Evolutionary conservation across 208 protist species (phyloP), one percentile per base, ranked within the genome.

Genomic region (Trypanosoma platydactyli): DNA sequence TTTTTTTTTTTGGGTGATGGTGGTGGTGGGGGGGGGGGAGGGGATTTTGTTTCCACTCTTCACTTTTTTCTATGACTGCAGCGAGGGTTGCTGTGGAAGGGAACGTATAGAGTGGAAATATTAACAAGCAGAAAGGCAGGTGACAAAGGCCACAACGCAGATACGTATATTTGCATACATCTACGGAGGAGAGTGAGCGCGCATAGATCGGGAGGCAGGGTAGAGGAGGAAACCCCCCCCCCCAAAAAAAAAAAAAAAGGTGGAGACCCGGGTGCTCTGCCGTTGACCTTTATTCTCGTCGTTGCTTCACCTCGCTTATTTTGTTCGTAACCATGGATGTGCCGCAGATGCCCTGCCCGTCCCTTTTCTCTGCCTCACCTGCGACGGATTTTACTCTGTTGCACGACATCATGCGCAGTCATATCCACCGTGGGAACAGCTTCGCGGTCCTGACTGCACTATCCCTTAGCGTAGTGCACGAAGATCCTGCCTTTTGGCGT

Each of bases 401-500:
- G 7, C 88, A 94, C 59, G 63, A 76, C n/a, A 81, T 89, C 15
- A 55, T 94, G 9, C 76, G 83, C 22, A 57, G 50, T 40, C 79
- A 87, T 61, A 72, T 91, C 24, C 74, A 64, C 27, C 59, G 71
- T 12, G 79, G 75, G 29, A 81, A 85, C 60, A 53, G 54, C 24
- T 64, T 73, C 48, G 73, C 68, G 12, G 73, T 84, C 22, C 58
- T 91, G 38, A 65, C 76, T 16, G 41, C 85, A 33, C 52, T 94
- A 25, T 53, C 69, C 12, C 72, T 84, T 24, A 69, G 65, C 6
- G 45, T 67, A 22, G 59, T 94, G 2, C 64, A 80, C 24, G 59
- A 67, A 22, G 68, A 73, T 56, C 56, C 78, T 7, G 62, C 81
- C n/a, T 94, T 89, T 52, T 92, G 88, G 84, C 71, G 60, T 5